phyloP scores from a whole-genome alignment of 805 yeast genomes.

The Debaryomyces tyrocola region DNA sequence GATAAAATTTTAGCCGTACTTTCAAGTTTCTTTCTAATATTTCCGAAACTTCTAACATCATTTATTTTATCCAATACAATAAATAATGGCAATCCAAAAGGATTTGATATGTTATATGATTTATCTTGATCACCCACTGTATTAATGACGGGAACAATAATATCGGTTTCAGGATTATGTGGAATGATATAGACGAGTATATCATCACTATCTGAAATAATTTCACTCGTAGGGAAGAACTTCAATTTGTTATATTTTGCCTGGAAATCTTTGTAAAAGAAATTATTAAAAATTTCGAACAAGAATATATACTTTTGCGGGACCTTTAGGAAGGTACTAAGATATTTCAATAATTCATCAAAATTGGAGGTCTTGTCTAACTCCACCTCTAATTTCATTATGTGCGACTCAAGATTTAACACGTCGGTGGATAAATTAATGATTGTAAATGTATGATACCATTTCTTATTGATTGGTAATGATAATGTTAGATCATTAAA shows the following conservation, averaged over 20 bases:
- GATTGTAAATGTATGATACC: slow-evolving; percentile 66
- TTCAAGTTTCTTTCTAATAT: slow-evolving; percentile 58
- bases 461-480: slow-evolving; percentile 69
- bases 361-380: slow-evolving; percentile 64
- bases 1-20: slow-evolving; percentile 26
- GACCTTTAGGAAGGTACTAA: slow-evolving; percentile 48
- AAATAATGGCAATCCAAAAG: slow-evolving; percentile 80
- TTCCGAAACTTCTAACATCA: slow-evolving; percentile 57
- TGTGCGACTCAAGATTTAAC: slow-evolving; percentile 8
- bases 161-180: slow-evolving; percentile 41
- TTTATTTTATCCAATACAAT: slow-evolving; percentile 49
- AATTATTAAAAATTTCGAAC: slow-evolving; percentile 56
- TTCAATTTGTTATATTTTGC: slow-evolving; percentile 50
- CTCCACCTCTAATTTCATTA: slow-evolving; percentile 64
- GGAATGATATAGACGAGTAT: slow-evolving; percentile 61
- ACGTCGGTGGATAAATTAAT: slow-evolving; percentile 46
- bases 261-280: slow-evolving; percentile 70
- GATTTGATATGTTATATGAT: slow-evolving; percentile 37
- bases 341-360: slow-evolving; percentile 59
- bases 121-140: slow-evolving; percentile 36
- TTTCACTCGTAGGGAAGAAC: slow-evolving; percentile 65
- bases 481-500: slow-evolving; percentile 89
- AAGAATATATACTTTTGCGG: slow-evolving; percentile 26
- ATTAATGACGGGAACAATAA: slow-evolving; percentile 61
- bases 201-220: slow-evolving; percentile 62